These are phyloP conservation scores for Protomyces macrosporus DNA, from an alignment of 1,139 yeast species.

Conservation along the genomic window DNA sequence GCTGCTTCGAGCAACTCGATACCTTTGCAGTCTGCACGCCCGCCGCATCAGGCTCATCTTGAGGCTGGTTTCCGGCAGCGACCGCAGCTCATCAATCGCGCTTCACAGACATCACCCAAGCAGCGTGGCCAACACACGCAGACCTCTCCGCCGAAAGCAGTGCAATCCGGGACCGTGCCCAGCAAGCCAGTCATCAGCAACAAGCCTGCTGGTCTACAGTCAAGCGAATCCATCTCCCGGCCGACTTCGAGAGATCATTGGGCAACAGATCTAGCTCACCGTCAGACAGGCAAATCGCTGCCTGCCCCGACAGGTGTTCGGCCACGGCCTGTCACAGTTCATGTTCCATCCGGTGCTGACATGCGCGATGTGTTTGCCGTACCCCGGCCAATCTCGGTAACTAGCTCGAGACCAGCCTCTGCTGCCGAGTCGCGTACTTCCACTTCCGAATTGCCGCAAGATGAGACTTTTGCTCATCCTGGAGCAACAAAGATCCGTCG, in stretches of 20 bases:
- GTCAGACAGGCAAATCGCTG: slow-evolving; percentile 18
- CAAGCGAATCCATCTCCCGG: too few relatives aligned
- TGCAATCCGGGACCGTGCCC: neutral
- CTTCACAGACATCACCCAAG: slow-evolving; percentile 19
- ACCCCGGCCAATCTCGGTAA: neutral
- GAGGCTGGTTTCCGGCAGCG: neutral
- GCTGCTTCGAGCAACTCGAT: too few relatives aligned
- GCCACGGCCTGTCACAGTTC: slow-evolving; percentile 8
- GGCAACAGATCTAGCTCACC: too few relatives aligned
- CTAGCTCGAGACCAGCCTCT: neutral
- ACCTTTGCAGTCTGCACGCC: neutral
- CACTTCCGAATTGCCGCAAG: neutral
- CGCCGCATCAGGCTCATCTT: neutral
- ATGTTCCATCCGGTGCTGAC: neutral
- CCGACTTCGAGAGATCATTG: too few relatives aligned
- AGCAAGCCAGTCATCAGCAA: neutral
- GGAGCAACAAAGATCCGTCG: neutral
- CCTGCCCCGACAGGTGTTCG: slow-evolving; percentile 8
- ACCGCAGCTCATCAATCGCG: slow-evolving; percentile 6
- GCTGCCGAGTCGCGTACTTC: neutral
- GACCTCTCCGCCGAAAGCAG: slow-evolving; percentile 9
- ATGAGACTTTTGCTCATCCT: neutral
- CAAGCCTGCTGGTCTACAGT: neutral
- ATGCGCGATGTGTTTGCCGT: neutral
- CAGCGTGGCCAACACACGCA: slow-evolving; percentile 15